phyloP scores from a whole-genome alignment of 306 rosid genomes.

The Argentina anserina region DNA sequence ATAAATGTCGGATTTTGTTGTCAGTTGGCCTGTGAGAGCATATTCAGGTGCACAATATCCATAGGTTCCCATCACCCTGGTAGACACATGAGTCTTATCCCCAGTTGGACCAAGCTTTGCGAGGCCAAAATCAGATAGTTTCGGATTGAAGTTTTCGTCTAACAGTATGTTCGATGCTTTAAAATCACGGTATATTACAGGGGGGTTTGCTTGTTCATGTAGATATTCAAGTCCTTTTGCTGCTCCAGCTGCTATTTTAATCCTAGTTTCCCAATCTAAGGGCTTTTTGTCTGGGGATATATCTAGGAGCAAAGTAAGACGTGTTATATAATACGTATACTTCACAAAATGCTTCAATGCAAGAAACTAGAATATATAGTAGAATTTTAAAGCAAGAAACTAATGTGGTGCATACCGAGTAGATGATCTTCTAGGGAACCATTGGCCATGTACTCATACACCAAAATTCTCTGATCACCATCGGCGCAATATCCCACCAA shows the following conservation, averaged over 20 bases:
- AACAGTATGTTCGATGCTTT: conserved; percentile 82
- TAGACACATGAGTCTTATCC: conserved; percentile 76
- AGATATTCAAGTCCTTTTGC: conserved; percentile 85
- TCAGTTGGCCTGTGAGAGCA: conserved; percentile 74
- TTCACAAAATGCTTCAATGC: not conserved
- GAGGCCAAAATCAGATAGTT: conserved; percentile 87
- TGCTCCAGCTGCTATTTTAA: conserved; percentile 88
- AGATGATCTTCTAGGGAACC: conserved; percentile 95
- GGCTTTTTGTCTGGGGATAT: conserved; percentile 34
- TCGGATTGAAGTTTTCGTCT: conserved; percentile 74
- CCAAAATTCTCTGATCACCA: conserved; percentile 77
- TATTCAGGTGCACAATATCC: conserved; percentile 98
- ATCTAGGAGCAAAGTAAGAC: conserved; percentile 36
- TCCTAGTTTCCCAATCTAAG: conserved; percentile 75
- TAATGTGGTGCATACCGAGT: conserved; percentile 46
- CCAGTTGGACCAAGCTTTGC: conserved; percentile 96
- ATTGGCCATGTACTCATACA: conserved; percentile 73
- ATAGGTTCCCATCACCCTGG: conserved; percentile 98
- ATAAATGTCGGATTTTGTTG: conserved; percentile 76
- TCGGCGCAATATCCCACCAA: conserved; percentile 87
- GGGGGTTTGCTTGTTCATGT: conserved; percentile 76
- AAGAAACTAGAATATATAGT: not conserved
- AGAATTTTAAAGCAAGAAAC: not conserved
- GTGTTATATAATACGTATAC: not conserved
- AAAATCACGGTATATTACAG: conserved; percentile 86